Percentiles rank a stretch among this genome's conserved stretches.
phyloP scores from a whole-genome alignment of 805 yeast species.

The Saccharomycopsis guyanensis region DNA sequence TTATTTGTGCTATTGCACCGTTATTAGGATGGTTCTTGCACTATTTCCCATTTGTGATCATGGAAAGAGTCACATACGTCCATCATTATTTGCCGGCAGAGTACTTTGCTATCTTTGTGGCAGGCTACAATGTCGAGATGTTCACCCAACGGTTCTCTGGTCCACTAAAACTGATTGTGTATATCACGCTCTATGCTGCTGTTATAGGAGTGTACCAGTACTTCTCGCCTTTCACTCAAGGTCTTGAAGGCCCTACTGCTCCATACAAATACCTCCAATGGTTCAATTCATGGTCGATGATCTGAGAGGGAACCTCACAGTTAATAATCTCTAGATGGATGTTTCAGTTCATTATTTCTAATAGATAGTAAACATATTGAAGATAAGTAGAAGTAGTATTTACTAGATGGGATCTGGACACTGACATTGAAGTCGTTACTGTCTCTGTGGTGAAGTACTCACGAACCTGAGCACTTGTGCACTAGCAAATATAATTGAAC shows the following conservation, averaged over 20 bases:
- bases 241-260: constrained; percentile 47
- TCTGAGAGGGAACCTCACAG: no score
- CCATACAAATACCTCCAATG: constrained; percentile 41
- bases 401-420: no score
- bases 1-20: constrained; percentile 72
- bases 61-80: constrained; percentile 96
- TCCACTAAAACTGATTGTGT: constrained; percentile 26
- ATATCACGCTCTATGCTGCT: constrained; percentile 35
- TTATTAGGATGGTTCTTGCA: constrained; percentile 88
- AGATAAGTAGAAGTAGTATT: no score
- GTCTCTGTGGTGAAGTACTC: no score
- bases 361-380: no score
- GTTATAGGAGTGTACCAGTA: constrained; percentile 48
- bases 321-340: no score
- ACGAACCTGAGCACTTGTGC: no score
- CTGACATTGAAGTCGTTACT: no score
- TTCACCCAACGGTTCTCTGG: not conserved
- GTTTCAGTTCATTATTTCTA: no score
- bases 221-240: constrained; percentile 54
- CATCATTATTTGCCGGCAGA: constrained; percentile 96
- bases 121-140: constrained; percentile 44
- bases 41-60: constrained; percentile 77
- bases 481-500: no score
- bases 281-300: constrained; percentile 37
- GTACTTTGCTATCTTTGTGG: constrained; percentile 82